These are phyloP conservation scores for Hibiscus mutabilis DNA, from an alignment of 345 rosid species.

Conservation along the genomic window DNA sequence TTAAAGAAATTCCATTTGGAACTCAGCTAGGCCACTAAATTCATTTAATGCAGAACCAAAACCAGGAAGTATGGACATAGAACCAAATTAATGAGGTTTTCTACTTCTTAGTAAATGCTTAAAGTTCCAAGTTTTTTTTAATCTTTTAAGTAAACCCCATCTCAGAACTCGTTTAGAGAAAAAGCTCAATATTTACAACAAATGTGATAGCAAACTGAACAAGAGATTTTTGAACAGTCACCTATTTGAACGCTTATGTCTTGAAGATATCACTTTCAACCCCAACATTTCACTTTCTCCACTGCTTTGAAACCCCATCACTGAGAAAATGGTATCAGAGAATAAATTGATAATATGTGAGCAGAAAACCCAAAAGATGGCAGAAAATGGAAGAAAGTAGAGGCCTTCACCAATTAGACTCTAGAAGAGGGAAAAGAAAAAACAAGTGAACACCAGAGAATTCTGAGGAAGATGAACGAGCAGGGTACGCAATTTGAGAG, in stretches of 20 bases:
- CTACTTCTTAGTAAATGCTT: constrained; percentile 15
- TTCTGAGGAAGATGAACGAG: constrained; percentile 11
- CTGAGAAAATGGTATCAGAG: constrained; percentile 18
- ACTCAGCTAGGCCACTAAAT: constrained; percentile 19
- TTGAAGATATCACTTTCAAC: constrained; percentile 34
- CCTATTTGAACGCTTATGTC: constrained; percentile 92
- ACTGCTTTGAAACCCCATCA: constrained; percentile 48
- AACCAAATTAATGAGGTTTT: constrained; percentile 15
- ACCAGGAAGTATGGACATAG: constrained; percentile 9
- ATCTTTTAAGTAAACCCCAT: constrained; percentile 9
- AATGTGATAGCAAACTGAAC: constrained; percentile 22
- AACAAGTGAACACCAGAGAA: constrained; percentile 13
- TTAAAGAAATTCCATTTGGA: not conserved
- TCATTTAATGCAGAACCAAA: constrained; percentile 7
- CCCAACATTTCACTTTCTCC: constrained; percentile 48
- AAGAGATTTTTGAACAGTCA: constrained; percentile 22
- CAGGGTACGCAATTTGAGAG: not conserved
- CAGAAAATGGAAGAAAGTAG: not conserved
- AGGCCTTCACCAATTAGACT: constrained; percentile 22
- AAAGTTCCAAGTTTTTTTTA: constrained; percentile 11
- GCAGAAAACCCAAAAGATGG: constrained; percentile 2
- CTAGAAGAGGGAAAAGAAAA: not conserved
- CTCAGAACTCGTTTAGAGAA: constrained; percentile 22
- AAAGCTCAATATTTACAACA: not conserved
- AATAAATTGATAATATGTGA: not conserved